phyloP scores from a whole-genome alignment of 257 asterid genomes.

The Solanum rostratum region DNA sequence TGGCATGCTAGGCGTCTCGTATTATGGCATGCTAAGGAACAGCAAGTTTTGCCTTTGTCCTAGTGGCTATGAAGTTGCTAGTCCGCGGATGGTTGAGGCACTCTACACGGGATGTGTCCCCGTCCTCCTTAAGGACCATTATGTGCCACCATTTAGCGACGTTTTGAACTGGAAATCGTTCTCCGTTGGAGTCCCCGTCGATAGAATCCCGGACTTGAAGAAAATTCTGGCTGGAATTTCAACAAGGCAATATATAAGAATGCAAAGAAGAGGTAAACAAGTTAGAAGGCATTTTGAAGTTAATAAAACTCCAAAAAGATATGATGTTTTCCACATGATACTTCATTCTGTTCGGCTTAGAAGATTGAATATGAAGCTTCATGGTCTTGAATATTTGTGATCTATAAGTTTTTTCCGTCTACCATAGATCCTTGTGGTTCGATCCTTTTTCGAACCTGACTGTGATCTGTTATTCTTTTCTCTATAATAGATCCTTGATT shows the following conservation, averaged over 20 bases:
- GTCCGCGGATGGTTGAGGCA: slow-evolving; percentile 81
- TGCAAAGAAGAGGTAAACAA: slow-evolving; percentile 60
- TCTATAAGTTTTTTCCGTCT: not conserved
- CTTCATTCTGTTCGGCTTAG: slow-evolving; percentile 90
- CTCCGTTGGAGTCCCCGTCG: slow-evolving; percentile 33
- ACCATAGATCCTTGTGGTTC: not conserved
- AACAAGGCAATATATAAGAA: slow-evolving; percentile 46
- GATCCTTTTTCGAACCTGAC: not conserved
- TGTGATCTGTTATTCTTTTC: not conserved
- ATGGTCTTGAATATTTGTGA: slow-evolving; percentile 28
- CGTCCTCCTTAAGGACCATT: slow-evolving; percentile 46
- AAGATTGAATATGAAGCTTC: slow-evolving; percentile 42
- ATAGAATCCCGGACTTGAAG: slow-evolving; percentile 51
- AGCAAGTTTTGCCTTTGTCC: slow-evolving; percentile 77
- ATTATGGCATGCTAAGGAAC: slow-evolving; percentile 53
- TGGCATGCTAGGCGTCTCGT: no score
- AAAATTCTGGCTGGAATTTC: slow-evolving; percentile 46
- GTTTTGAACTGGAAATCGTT: slow-evolving; percentile 64
- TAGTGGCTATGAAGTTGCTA: slow-evolving; percentile 73
- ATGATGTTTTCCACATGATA: slow-evolving; percentile 77
- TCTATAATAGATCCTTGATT: not conserved
- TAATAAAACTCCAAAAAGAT: slow-evolving; percentile 51
- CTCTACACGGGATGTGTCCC: slow-evolving; percentile 72
- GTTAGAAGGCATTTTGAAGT: slow-evolving; percentile 71
- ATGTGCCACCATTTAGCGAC: slow-evolving; percentile 68